Evolutionary conservation across 345 rosid species (phyloP).

Genomic region (Hirschfeldia incana): DNA sequence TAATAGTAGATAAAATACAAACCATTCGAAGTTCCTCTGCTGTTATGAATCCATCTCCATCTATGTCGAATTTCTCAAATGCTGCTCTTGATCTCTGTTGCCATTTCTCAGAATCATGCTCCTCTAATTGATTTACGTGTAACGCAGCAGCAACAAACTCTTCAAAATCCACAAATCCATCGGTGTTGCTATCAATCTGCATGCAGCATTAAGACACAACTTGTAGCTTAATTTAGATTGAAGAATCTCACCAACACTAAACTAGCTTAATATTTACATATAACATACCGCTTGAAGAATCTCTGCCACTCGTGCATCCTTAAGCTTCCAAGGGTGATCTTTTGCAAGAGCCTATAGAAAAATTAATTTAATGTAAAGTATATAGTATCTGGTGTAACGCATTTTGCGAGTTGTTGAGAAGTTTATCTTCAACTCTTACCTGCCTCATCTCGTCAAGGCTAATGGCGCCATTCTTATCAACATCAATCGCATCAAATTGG

Average conservation of each 20-base stretch:
- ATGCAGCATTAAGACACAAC: conserved; percentile 16
- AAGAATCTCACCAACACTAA: background rate
- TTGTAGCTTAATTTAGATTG: background rate
- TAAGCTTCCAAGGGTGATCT: conserved; percentile 93
- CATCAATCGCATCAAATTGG: conserved; percentile 97
- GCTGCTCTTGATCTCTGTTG: conserved; percentile 73
- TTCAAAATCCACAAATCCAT: conserved; percentile 85
- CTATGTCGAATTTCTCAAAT: conserved; percentile 89
- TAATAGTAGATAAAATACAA: background rate
- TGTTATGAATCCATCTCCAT: conserved; percentile 83
- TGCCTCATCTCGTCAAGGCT: conserved; percentile 98
- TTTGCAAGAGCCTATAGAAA: conserved; percentile 82
- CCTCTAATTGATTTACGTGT: conserved; percentile 85
- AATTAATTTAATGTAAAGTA: too few relatives aligned
- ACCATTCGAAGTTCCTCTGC: conserved; percentile 92
- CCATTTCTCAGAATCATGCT: conserved; percentile 91
- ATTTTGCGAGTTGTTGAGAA: background rate
- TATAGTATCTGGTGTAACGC: background rate
- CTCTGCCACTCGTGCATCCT: conserved; percentile 80
- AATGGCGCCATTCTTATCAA: conserved; percentile 87
- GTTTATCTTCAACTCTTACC: conserved; percentile 38
- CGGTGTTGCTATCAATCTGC: conserved; percentile 96
- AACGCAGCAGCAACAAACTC: conserved; percentile 93
- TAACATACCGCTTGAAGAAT: conserved; percentile 85
- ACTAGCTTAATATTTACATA: background rate